phyloP scores from a whole-genome alignment of 768 basidiomycete species.

The Russula lepida region DNA sequence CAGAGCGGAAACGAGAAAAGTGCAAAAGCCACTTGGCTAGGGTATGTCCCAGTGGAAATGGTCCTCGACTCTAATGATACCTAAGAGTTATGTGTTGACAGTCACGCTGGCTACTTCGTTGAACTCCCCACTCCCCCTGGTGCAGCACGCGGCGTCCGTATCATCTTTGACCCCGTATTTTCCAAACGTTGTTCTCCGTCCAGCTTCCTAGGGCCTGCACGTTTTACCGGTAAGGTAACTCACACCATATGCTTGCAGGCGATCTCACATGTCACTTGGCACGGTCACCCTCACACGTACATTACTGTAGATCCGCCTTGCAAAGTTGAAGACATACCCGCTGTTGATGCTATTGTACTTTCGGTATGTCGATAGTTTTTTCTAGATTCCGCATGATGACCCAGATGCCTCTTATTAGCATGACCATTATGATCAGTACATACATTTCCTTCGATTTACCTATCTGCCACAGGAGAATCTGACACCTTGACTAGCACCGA shows the following conservation, averaged over 20 bases:
- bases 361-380: too few relatives aligned
- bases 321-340: constrained; percentile 36
- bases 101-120: constrained; percentile 34
- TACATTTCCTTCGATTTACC: background rate
- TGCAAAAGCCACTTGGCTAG: constrained; percentile 19
- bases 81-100: background rate
- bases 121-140: constrained; percentile 30
- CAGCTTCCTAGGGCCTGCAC: constrained; percentile 27
- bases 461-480: background rate
- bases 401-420: constrained; percentile 22
- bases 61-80: background rate
- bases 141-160: constrained; percentile 31
- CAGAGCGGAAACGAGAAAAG: constrained; percentile 4
- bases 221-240: constrained; percentile 28
- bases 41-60: constrained; percentile 3
- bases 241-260: background rate
- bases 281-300: background rate
- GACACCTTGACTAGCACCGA: constrained; percentile 26
- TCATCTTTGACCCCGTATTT: constrained; percentile 34
- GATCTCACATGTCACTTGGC: background rate
- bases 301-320: constrained; percentile 33
- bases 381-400: background rate
- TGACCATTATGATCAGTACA: constrained; percentile 33
- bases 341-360: constrained; percentile 43
- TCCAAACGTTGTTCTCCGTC: constrained; percentile 31